Evolutionary conservation across 805 yeast genomes (phyloP).

Genomic region (Yarrowia bubula): DNA sequence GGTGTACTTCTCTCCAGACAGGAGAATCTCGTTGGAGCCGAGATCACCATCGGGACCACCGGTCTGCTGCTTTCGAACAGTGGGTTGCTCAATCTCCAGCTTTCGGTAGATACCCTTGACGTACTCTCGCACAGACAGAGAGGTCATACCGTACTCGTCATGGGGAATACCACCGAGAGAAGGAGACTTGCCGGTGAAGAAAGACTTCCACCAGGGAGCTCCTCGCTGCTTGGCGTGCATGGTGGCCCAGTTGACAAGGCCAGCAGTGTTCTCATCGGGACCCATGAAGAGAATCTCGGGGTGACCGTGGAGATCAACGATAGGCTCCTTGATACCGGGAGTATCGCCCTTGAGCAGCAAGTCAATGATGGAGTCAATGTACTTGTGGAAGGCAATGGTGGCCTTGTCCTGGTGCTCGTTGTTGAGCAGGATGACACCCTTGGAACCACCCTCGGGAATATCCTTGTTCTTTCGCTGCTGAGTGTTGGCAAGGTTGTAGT

Average conservation of each 20-base stretch:
- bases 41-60: conserved; percentile 99
- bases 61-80: conserved; percentile 81
- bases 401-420: conserved; percentile 74
- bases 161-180: conserved; percentile 96
- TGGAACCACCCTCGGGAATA: conserved; percentile 98
- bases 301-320: conserved; percentile 78
- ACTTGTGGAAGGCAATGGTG: conserved; percentile 83
- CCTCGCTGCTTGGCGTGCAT: conserved; percentile 87
- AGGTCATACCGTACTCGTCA: conserved; percentile 97
- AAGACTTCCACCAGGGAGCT: conserved; percentile 98
- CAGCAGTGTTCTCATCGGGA: conserved; percentile 99
- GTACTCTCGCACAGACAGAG: conserved; percentile 87
- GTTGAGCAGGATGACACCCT: conserved; percentile 85
- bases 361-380: conserved; percentile 87
- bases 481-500: conserved; percentile 91
- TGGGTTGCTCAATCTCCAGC: conserved; percentile 55
- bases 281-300: conserved; percentile 95
- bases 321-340: conserved; percentile 76
- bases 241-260: conserved; percentile 96
- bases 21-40: conserved; percentile 90
- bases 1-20: conserved; percentile 82
- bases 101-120: conserved; percentile 85
- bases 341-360: conserved; percentile 66
- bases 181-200: conserved; percentile 94
- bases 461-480: conserved; percentile 97